These are phyloP conservation scores for Malus sieversii DNA, from an alignment of 306 rosid species.

Conservation along the genomic window DNA sequence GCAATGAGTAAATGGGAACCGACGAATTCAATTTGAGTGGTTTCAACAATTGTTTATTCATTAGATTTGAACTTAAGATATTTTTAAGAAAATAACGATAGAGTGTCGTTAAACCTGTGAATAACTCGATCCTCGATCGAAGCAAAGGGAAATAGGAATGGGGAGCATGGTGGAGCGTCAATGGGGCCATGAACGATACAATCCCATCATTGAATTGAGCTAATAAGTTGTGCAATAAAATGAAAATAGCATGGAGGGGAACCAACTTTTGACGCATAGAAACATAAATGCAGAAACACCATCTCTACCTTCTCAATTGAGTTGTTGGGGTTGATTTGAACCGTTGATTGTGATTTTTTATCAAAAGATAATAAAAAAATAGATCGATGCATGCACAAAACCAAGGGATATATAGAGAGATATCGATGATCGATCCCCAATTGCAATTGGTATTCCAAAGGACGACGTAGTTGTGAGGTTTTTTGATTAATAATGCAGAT, in stretches of 20 bases:
- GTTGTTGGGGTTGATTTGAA: neutral
- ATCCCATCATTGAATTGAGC: neutral
- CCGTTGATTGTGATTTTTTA: neutral
- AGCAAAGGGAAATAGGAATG: neutral
- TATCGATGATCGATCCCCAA: neutral
- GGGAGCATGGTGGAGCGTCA: neutral
- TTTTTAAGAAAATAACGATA: too few species aligned
- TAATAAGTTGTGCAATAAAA: neutral
- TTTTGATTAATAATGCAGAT: neutral
- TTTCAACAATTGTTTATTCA: too few species aligned
- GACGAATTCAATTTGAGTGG: too few species aligned
- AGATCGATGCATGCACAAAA: neutral
- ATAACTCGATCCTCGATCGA: neutral
- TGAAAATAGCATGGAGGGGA: neutral
- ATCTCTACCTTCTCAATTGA: neutral
- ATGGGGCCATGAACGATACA: neutral
- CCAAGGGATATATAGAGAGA: neutral
- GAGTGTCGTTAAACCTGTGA: too few species aligned
- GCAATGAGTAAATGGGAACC: too few species aligned
- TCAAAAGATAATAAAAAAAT: neutral
- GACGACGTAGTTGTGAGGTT: neutral
- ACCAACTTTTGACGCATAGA: neutral
- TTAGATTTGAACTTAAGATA: too few species aligned
- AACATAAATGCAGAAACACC: neutral
- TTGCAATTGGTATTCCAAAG: neutral